Evolutionary conservation across 2,329 filamentous ascomycete species (phyloP), one percentile per base, ranked within the genome.

Genomic region (Arachnopeziza araneosa): DNA sequence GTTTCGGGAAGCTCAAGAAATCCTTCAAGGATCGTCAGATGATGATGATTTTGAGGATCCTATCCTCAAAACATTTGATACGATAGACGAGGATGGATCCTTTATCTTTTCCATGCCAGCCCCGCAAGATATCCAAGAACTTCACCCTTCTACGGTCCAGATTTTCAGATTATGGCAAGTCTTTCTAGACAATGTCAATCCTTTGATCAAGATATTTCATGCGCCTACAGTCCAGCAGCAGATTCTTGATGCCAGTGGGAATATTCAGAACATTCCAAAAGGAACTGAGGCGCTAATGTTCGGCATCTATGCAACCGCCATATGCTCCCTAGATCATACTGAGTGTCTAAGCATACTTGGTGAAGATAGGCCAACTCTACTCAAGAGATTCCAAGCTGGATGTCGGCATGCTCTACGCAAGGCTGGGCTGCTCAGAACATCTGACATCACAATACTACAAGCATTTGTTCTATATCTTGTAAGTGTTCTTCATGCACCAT

Each of bases 161-260:
- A 85, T 86, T 57, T 81, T 87, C 61, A 80, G 83, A 64, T 75
- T 87, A 21, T 90, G 87, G 87, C 86, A 89, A 71, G 79, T 83
- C 19, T 90, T 88, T 68, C 79, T 90, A 50, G 82, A 85, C 63
- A 89, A 89, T 66, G 83, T 90, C 65, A 85, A 90, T 65, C 85
- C 87, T 0, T 70, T 91, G 6, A 76, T 89, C 53, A 90, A 89
- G 68, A 77, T 90, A 59, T 86, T 84, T 0, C 87, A 90, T 68
- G 81, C 83, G 0, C 85, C 86, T 0, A 88, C 81, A 1, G 74
- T 89, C 0, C 86, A 90, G 69, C 76, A 75, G n/a, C 80, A 81
- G 56, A 80, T 90, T 49, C 81, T 90, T 55, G 83, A 86, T 60
- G 85, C 85, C 8, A 80, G 80, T 44, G 79, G 80, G 2, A 78